Percentiles rank a stretch among this genome's conserved stretches.
Conservation (phyloP, 805 yeast genomes). For the Ogataea angusta region DNA sequence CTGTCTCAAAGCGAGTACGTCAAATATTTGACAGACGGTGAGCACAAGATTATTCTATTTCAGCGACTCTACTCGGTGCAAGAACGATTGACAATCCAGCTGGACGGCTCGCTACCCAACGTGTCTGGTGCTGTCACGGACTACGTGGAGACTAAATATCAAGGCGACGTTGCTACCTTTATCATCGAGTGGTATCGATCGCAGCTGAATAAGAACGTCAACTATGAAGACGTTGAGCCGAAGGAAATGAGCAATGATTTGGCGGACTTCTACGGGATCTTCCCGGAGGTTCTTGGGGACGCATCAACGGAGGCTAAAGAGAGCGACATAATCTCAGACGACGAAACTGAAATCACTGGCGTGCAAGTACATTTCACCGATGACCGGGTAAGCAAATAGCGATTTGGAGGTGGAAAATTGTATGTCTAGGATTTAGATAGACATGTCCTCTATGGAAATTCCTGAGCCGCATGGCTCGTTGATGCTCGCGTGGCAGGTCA, state of each 20-base stretch:
- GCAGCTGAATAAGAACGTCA: background rate
- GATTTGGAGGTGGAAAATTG: background rate
- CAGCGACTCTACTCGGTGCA: constrained; percentile 18
- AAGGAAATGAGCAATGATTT: background rate
- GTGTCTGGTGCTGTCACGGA: background rate
- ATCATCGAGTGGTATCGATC: background rate
- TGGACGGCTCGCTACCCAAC: background rate
- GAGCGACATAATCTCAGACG: background rate
- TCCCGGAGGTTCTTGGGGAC: constrained; percentile 7
- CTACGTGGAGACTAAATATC: background rate
- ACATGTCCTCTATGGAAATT: constrained; percentile 9
- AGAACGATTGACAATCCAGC: background rate
- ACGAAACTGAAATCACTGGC: background rate
- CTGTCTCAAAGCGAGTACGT: constrained; percentile 12
- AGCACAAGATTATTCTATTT: constrained; percentile 11
- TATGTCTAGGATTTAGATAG: background rate
- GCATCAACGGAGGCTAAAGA: background rate
- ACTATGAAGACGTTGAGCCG: no score
- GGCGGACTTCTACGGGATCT: constrained; percentile 4
- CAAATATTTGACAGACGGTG: background rate
- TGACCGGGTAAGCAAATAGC: constrained; percentile 7
- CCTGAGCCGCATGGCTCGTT: constrained; percentile 50
- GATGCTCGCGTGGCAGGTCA: constrained; percentile 72
- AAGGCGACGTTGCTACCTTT: background rate
- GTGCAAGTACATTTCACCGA: background rate